Conservation (phyloP, 768 basidiomycete species). For the Tricholoma sp. region DNA sequence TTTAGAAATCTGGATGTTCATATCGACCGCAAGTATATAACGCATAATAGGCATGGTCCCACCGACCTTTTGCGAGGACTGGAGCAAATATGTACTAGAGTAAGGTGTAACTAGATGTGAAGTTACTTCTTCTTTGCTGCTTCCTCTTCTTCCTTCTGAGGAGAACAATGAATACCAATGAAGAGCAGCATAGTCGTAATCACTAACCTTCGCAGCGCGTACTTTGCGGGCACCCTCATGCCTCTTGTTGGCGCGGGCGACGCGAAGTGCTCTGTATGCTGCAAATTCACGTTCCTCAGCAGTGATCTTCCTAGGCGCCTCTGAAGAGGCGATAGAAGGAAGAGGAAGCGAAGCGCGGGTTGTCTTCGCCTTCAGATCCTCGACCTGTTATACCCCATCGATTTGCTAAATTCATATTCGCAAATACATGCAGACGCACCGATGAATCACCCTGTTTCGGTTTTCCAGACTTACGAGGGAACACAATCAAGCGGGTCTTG, state of each 20-base stretch:
- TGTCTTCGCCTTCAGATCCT: conserved; percentile 73
- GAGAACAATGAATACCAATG: conserved; percentile 13
- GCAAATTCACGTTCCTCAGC: conserved; percentile 83
- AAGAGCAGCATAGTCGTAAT: not conserved
- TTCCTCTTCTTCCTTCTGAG: conserved; percentile 87
- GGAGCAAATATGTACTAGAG: conserved; percentile 20
- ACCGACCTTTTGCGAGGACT: conserved; percentile 33
- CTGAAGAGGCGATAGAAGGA: conserved; percentile 60
- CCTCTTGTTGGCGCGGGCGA: conserved; percentile 74
- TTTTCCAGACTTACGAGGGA: conserved; percentile 94
- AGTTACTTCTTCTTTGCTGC: conserved; percentile 84
- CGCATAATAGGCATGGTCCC: conserved; percentile 29
- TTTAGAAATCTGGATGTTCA: not conserved
- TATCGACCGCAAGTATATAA: conserved; percentile 20
- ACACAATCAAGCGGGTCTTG: conserved; percentile 89
- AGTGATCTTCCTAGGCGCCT: conserved; percentile 91
- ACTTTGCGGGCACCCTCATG: conserved; percentile 86
- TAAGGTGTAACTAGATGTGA: conserved; percentile 21
- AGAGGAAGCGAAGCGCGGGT: conserved; percentile 66
- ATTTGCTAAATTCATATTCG: conserved; percentile 2
- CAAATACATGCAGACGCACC: conserved; percentile 42
- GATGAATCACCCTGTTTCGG: conserved; percentile 94
- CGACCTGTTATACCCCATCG: conserved; percentile 46
- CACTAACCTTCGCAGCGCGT: conserved; percentile 76
- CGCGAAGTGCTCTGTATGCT: conserved; percentile 86